These are phyloP conservation scores for Phascolomyces articulosus DNA, from an alignment of 371 early-diverging fungal species.

Conservation along the genomic window DNA sequence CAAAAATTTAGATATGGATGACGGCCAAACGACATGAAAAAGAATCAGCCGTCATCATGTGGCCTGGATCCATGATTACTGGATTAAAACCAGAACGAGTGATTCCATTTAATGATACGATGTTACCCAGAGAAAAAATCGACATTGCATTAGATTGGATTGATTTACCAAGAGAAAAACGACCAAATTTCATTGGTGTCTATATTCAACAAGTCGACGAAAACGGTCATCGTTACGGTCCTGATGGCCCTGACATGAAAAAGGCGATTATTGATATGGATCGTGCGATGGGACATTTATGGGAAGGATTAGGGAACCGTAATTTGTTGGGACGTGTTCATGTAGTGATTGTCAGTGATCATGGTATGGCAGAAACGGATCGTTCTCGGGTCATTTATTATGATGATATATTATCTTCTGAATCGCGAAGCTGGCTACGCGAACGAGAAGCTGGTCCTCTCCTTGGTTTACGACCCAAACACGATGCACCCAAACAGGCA, in stretches of 20 bases:
- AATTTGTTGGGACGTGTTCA: slow-evolving; percentile 71
- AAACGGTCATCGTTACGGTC: slow-evolving; percentile 80
- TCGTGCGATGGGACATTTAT: slow-evolving; percentile 60
- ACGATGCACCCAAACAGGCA: slow-evolving; percentile 34
- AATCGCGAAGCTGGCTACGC: slow-evolving; percentile 24
- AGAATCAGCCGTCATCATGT: slow-evolving; percentile 77
- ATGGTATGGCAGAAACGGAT: slow-evolving; percentile 81
- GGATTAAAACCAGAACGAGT: slow-evolving; percentile 68
- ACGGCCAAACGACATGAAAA: slow-evolving; percentile 72
- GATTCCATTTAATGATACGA: slow-evolving; percentile 50
- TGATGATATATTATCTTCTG: slow-evolving; percentile 60
- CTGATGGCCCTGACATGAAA: slow-evolving; percentile 62
- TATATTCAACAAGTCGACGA: slow-evolving; percentile 85
- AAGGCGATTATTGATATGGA: slow-evolving; percentile 68
- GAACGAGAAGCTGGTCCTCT: slow-evolving; percentile 38
- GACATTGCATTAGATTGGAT: slow-evolving; percentile 74
- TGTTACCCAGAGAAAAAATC: slow-evolving; percentile 58
- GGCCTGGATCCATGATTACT: slow-evolving; percentile 83
- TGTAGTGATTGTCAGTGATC: slow-evolving; percentile 87
- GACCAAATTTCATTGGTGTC: slow-evolving; percentile 76
- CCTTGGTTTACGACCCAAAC: slow-evolving; percentile 52
- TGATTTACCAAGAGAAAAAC: slow-evolving; percentile 59
- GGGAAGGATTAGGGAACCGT: slow-evolving; percentile 55
- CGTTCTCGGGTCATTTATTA: slow-evolving; percentile 64
- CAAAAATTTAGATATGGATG: slow-evolving; percentile 72